phyloP scores from a whole-genome alignment of 169 alveolate genomes.

The Cryptosporidium parvum region DNA sequence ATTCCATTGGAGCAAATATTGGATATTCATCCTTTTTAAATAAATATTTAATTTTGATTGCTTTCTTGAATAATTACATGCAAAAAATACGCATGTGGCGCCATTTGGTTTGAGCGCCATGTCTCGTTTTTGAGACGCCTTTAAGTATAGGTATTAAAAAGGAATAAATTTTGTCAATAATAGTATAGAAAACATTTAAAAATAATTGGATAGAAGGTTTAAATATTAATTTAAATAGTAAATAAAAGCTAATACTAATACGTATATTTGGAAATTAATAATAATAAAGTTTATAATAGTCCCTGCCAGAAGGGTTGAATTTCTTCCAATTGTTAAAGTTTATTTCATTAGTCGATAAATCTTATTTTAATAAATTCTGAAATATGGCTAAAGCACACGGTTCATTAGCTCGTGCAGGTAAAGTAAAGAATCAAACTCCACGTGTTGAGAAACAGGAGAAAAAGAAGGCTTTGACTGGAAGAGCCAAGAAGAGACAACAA shows the following conservation, averaged over 20 bases:
- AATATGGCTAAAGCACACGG: slow-evolving; percentile 93
- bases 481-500: slow-evolving; percentile 98
- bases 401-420: slow-evolving; percentile 99
- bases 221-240: too few species aligned
- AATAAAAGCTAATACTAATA: neutral
- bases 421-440: slow-evolving; percentile 98
- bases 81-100: slow-evolving; percentile 7
- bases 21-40: too few species aligned
- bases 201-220: too few species aligned
- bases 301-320: neutral
- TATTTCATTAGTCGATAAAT: neutral
- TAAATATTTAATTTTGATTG: neutral
- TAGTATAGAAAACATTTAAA: too few species aligned
- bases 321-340: neutral
- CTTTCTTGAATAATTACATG: slow-evolving; percentile 3
- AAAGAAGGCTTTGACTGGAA: slow-evolving; percentile 95
- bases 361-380: neutral
- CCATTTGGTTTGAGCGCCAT: slow-evolving; percentile 40
- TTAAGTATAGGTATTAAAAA: neutral
- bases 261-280: too few species aligned
- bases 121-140: slow-evolving; percentile 72
- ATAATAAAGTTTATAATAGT: neutral
- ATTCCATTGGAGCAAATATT: too few species aligned
- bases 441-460: slow-evolving; percentile 96
- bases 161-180: neutral